Evolutionary conservation across 1,139 yeast species (phyloP).

Genomic region (Saccharomycopsis crataegensis): DNA sequence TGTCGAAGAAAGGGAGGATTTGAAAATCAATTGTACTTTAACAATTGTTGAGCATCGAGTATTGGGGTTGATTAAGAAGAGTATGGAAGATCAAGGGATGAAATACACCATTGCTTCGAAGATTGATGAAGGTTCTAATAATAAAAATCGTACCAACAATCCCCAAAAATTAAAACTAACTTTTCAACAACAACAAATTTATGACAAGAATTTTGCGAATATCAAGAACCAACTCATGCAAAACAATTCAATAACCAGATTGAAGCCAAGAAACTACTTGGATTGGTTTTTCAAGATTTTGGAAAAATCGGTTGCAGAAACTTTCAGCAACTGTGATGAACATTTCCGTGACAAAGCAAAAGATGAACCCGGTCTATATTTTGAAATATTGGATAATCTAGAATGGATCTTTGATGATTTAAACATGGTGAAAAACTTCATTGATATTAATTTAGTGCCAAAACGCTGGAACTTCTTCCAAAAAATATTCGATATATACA

Average conservation of each 20-base stretch:
- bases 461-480: conserved; percentile 63
- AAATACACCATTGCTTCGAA: conserved; percentile 18
- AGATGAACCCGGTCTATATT: conserved; percentile 25
- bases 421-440: conserved; percentile 40
- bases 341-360: conserved; percentile 43
- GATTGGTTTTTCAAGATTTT: conserved; percentile 56
- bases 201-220: conserved; percentile 15
- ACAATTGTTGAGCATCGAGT: conserved; percentile 20
- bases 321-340: conserved; percentile 54
- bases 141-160: neutral
- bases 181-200: conserved; percentile 19
- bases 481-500: conserved; percentile 61
- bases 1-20: conserved; percentile 71
- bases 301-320: conserved; percentile 53
- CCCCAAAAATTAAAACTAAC: conserved; percentile 12
- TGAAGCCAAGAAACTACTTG: conserved; percentile 54
- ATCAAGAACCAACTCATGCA: conserved; percentile 18
- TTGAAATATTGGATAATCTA: conserved; percentile 59
- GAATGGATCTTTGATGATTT: conserved; percentile 85
- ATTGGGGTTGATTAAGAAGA: conserved; percentile 18
- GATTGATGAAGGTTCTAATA: conserved; percentile 12
- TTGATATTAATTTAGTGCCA: conserved; percentile 42
- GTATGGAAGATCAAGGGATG: conserved; percentile 20
- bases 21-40: conserved; percentile 36
- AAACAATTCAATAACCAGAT: conserved; percentile 29